Evolutionary conservation across 1,139 yeast species (phyloP).

Genomic region (Scheffersomyces lignicola): DNA sequence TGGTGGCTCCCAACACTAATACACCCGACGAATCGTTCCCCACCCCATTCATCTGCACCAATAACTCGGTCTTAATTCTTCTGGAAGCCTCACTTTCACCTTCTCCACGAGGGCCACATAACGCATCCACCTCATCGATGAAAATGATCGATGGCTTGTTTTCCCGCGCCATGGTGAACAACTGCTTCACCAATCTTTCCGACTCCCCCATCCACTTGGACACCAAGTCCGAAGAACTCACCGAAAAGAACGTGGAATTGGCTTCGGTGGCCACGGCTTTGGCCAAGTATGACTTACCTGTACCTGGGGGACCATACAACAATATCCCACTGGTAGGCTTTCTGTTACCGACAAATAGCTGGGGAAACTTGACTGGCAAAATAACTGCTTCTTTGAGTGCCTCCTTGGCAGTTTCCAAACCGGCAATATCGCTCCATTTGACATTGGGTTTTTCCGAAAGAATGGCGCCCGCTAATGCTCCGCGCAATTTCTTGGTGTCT

Average conservation of each 20-base stretch:
- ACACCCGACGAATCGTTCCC: constrained; percentile 95
- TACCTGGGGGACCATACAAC: constrained; percentile 97
- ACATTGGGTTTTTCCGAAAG: constrained; percentile 91
- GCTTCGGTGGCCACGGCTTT: constrained; percentile 99
- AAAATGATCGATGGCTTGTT: constrained; percentile 93
- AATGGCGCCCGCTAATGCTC: constrained; percentile 91
- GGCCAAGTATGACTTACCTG: constrained; percentile 95
- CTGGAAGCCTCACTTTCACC: constrained; percentile 97
- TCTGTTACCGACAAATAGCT: constrained; percentile 87
- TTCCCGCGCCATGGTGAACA: constrained; percentile 95
- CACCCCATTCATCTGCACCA: constrained; percentile 99
- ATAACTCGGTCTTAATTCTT: constrained; percentile 91
- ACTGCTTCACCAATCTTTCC: constrained; percentile 90
- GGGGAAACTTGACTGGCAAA: constrained; percentile 90
- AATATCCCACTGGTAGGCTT: constrained; percentile 92
- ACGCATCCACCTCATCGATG: constrained; percentile 96
- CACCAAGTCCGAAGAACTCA: constrained; percentile 90
- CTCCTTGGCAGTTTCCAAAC: constrained; percentile 91
- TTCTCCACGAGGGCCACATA: constrained; percentile 98
- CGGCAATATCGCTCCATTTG: constrained; percentile 95
- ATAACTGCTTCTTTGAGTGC: constrained; percentile 97
- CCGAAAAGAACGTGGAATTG: constrained; percentile 92
- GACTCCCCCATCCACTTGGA: constrained; percentile 99
- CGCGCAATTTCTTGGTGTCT: constrained; percentile 84
- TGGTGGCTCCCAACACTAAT: constrained; percentile 94